A percentile compares a stretch with the other conserved stretches of the same genome.
Conservation (phyloP, 2,329 filamentous ascomycete species). For the Sporothrix protearum region DNA sequence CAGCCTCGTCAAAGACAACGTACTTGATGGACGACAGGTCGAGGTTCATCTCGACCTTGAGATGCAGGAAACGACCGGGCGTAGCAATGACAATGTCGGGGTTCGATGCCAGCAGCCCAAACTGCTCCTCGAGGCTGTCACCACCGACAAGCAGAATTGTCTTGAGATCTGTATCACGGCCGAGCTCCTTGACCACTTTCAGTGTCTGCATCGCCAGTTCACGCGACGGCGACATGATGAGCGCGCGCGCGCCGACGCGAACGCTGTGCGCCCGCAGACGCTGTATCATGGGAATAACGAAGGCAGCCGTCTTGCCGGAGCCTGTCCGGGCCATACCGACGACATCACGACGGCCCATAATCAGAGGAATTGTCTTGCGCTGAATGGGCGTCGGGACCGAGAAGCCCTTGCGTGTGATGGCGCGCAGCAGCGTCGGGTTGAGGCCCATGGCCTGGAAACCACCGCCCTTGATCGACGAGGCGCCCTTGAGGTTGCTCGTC, state of each 20-base stretch:
- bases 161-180: slow-evolving; percentile 84
- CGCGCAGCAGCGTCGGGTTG: slow-evolving; percentile 78
- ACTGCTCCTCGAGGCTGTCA: slow-evolving; percentile 94
- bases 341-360: slow-evolving; percentile 89
- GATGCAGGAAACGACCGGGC: slow-evolving; percentile 89
- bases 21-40: slow-evolving; percentile 90
- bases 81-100: slow-evolving; percentile 98
- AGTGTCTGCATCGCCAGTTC: slow-evolving; percentile 92
- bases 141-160: slow-evolving; percentile 89
- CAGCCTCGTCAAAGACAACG: slow-evolving; percentile 95
- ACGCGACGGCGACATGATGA: slow-evolving; percentile 88
- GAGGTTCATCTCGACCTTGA: slow-evolving; percentile 94
- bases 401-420: slow-evolving; percentile 91
- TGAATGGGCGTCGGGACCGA: slow-evolving; percentile 96
- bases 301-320: slow-evolving; percentile 96
- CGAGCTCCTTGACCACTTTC: slow-evolving; percentile 93
- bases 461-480: slow-evolving; percentile 87
- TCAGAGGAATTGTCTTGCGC: slow-evolving; percentile 88
- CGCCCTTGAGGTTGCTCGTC: slow-evolving; percentile 73
- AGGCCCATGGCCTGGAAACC: slow-evolving; percentile 96
- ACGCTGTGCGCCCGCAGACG: slow-evolving; percentile 83
- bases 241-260: slow-evolving; percentile 76
- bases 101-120: slow-evolving; percentile 85
- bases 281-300: slow-evolving; percentile 98
- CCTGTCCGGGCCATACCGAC: slow-evolving; percentile 99